A percentile compares a stretch with the other conserved stretches of the same genome.
These are phyloP conservation scores for Senecio squalidus DNA, from an alignment of 140 eudicot species.

Conservation along the genomic window DNA sequence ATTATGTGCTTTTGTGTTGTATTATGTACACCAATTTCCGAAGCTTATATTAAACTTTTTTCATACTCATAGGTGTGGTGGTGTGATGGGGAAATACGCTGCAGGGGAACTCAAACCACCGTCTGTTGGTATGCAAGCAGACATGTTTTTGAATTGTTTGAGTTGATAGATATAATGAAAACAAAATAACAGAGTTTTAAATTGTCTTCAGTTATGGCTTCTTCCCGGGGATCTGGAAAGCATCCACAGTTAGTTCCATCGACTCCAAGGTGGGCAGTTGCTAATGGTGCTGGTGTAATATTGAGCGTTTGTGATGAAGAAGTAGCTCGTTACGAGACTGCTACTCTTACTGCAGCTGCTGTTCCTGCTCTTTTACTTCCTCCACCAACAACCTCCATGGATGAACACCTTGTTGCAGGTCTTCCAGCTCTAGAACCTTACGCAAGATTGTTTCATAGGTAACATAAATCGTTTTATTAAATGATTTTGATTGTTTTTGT, in stretches of 20 bases:
- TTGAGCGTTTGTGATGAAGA: constrained; percentile 97
- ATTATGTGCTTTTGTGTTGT: constrained; percentile 10
- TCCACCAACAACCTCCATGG: constrained; percentile 94
- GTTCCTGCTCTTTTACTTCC: constrained; percentile 99
- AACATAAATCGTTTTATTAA: too few species aligned
- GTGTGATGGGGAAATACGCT: constrained; percentile 97
- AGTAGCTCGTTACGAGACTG: constrained; percentile 88
- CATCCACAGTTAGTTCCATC: constrained; percentile 95
- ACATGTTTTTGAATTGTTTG: constrained; percentile 8
- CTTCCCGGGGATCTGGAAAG: constrained; percentile 92
- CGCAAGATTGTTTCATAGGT: constrained; percentile 92
- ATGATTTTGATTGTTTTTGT: too few species aligned
- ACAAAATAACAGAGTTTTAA: constrained; percentile 15
- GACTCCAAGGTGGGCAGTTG: constrained; percentile 98
- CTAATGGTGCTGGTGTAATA: constrained; percentile 98
- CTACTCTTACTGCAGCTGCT: constrained; percentile 92
- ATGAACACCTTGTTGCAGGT: constrained; percentile 97
- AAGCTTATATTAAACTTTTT: constrained; percentile 6
- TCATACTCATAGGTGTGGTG: constrained; percentile 73
- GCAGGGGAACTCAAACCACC: constrained; percentile 99
- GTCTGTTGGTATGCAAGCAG: constrained; percentile 55
- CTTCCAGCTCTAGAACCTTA: constrained; percentile 97
- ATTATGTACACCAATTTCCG: not conserved
- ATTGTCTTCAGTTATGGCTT: constrained; percentile 37
- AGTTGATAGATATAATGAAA: not conserved